Conservation (phyloP, 805 yeast genomes). For the Candida silvicultrix region DNA sequence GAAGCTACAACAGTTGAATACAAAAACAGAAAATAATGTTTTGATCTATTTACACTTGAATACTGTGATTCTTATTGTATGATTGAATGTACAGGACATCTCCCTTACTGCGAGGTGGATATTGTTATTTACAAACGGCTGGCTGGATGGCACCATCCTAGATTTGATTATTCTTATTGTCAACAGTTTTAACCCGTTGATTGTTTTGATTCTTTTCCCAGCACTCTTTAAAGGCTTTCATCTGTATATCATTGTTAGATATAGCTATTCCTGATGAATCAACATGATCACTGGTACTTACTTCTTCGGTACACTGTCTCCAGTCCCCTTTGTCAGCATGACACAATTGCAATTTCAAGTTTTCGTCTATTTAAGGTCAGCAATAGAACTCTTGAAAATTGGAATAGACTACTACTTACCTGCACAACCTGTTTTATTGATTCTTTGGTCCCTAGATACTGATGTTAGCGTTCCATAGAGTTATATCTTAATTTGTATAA, state of each 20-base stretch:
- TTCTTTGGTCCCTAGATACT: slow-evolving; percentile 76
- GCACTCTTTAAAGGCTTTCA: slow-evolving; percentile 36
- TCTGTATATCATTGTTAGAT: slow-evolving; percentile 19
- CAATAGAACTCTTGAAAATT: too few relatives aligned
- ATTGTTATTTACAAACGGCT: too few relatives aligned
- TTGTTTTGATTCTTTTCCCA: slow-evolving; percentile 35
- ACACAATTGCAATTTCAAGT: slow-evolving; percentile 63
- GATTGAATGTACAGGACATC: too few relatives aligned
- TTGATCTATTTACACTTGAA: too few relatives aligned
- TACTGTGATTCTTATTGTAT: too few relatives aligned
- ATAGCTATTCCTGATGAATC: too few relatives aligned
- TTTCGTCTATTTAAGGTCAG: slow-evolving; percentile 41
- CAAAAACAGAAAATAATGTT: too few relatives aligned
- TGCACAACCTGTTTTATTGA: slow-evolving; percentile 69
- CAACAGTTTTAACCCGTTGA: slow-evolving; percentile 30
- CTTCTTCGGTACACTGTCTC: slow-evolving; percentile 66
- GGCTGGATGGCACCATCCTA: too few relatives aligned
- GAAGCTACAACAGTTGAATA: not conserved
- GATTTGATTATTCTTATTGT: slow-evolving; percentile 13
- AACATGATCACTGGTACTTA: too few relatives aligned
- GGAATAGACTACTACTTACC: slow-evolving; percentile 26
- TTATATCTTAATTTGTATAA: too few relatives aligned
- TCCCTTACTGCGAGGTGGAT: too few relatives aligned
- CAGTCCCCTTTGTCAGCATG: slow-evolving; percentile 81
- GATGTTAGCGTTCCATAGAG: too few relatives aligned